Conservation (phyloP, 352 stramenopile species). For the Globisporangium spiculum region DNA sequence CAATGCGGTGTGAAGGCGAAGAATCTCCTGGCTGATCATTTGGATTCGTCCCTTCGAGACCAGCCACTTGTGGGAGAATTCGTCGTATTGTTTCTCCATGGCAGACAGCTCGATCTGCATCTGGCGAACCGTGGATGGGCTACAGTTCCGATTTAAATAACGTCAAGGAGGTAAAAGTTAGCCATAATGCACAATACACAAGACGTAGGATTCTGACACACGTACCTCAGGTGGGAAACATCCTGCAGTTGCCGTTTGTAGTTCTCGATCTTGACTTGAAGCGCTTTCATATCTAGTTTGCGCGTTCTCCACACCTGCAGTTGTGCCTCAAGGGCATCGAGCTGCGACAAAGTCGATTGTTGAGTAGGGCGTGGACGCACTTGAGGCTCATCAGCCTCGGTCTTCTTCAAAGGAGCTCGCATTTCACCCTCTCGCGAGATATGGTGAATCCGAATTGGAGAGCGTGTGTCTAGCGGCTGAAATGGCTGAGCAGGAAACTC, state of each 20-base stretch:
- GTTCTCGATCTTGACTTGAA: constrained; percentile 9
- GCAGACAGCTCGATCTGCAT: constrained; percentile 9
- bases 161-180: neutral
- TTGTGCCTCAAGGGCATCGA: constrained; percentile 16
- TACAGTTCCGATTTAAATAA: neutral
- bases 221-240: constrained; percentile 2
- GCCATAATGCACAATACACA: neutral
- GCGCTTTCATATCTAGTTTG: constrained; percentile 9
- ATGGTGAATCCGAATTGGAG: neutral
- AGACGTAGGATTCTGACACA: neutral
- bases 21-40: constrained; percentile 11
- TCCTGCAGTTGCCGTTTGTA: constrained; percentile 5
- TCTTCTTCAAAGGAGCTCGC: neutral
- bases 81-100: constrained; percentile 16
- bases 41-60: constrained; percentile 15
- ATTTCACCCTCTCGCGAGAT: neutral
- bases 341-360: constrained; percentile 5
- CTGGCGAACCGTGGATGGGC: neutral
- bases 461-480: neutral
- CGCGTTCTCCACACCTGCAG: constrained; percentile 9
- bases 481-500: constrained; percentile 13
- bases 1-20: constrained; percentile 4
- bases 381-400: neutral
- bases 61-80: constrained; percentile 8
- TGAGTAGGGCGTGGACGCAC: neutral